These are phyloP conservation scores for Gomphus bonarii DNA, from an alignment of 1,284 basidiomycete species.

Conservation along the genomic window DNA sequence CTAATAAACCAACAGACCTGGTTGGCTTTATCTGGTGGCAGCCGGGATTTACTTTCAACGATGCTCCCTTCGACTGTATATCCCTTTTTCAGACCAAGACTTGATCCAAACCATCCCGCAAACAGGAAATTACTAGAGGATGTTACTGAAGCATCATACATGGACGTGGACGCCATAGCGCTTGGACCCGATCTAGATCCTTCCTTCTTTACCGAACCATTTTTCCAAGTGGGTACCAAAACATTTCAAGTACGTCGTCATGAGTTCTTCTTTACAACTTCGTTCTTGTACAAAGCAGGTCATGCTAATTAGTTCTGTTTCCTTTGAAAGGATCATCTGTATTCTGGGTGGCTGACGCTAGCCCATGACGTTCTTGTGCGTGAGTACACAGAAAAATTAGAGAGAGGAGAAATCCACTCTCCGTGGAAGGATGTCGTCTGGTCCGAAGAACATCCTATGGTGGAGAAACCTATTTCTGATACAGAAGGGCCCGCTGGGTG, in stretches of 20 bases:
- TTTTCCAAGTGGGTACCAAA: slow-evolving; percentile 41
- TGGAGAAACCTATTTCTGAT: neutral
- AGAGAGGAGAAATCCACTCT: slow-evolving; percentile 35
- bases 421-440: slow-evolving; percentile 55
- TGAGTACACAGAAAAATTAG: slow-evolving; percentile 32
- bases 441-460: slow-evolving; percentile 30
- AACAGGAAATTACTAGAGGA: neutral
- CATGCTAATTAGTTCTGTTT: neutral
- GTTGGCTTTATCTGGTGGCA: slow-evolving; percentile 35
- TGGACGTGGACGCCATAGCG: slow-evolving; percentile 20
- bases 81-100: slow-evolving; percentile 23
- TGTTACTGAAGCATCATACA: neutral
- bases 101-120: slow-evolving; percentile 35
- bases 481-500: slow-evolving; percentile 18
- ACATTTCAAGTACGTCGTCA: slow-evolving; percentile 33
- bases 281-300: neutral
- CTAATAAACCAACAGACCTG: slow-evolving; percentile 42
- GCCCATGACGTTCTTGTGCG: slow-evolving; percentile 32
- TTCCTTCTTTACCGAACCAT: slow-evolving; percentile 37
- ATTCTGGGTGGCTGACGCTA: slow-evolving; percentile 38
- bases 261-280: neutral
- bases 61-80: slow-evolving; percentile 45
- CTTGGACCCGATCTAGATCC: slow-evolving; percentile 24
- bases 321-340: slow-evolving; percentile 34
- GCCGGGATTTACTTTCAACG: slow-evolving; percentile 28